phyloP scores from a whole-genome alignment of 495 filamentous ascomycete species.

The Daldinia bambusicola region DNA sequence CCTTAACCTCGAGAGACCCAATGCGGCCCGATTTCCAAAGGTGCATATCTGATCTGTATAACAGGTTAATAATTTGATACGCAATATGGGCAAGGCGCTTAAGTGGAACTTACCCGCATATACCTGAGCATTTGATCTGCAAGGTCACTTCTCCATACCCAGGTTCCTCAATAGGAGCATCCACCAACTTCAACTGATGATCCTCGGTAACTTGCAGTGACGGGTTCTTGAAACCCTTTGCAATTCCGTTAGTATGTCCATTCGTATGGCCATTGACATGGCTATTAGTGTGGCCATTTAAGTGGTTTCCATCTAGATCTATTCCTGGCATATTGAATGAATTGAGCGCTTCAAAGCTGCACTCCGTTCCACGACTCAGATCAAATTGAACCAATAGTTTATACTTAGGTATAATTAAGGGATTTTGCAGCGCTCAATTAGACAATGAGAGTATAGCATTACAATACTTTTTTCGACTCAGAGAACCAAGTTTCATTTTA shows the following conservation, averaged over 20 bases:
- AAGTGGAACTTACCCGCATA: slow-evolving; percentile 52
- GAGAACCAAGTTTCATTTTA: slow-evolving; percentile 26
- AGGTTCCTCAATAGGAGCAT: slow-evolving; percentile 62
- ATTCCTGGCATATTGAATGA: slow-evolving; percentile 28
- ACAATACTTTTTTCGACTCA: background rate
- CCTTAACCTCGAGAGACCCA: slow-evolving; percentile 56
- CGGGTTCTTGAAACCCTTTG: slow-evolving; percentile 54
- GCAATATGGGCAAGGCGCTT: background rate
- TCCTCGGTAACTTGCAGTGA: slow-evolving; percentile 67
- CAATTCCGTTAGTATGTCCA: slow-evolving; percentile 33
- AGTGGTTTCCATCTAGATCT: slow-evolving; percentile 9
- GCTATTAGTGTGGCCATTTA: slow-evolving; percentile 28
- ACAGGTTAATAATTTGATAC: slow-evolving; percentile 14
- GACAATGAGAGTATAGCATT: background rate
- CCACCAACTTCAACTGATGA: slow-evolving; percentile 61
- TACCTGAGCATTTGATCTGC: slow-evolving; percentile 63
- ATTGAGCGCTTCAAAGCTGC: slow-evolving; percentile 11
- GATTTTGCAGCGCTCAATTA: slow-evolving; percentile 13
- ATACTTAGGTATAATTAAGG: background rate
- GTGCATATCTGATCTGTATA: slow-evolving; percentile 50
- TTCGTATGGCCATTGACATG: slow-evolving; percentile 37
- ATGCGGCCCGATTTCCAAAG: slow-evolving; percentile 62
- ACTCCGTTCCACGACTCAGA: slow-evolving; percentile 6
- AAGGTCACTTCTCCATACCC: slow-evolving; percentile 59
- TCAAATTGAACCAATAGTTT: slow-evolving; percentile 5